Evolutionary conservation across 2,329 filamentous ascomycete species (phyloP).

Genomic region (Plenodomus lindquistii): DNA sequence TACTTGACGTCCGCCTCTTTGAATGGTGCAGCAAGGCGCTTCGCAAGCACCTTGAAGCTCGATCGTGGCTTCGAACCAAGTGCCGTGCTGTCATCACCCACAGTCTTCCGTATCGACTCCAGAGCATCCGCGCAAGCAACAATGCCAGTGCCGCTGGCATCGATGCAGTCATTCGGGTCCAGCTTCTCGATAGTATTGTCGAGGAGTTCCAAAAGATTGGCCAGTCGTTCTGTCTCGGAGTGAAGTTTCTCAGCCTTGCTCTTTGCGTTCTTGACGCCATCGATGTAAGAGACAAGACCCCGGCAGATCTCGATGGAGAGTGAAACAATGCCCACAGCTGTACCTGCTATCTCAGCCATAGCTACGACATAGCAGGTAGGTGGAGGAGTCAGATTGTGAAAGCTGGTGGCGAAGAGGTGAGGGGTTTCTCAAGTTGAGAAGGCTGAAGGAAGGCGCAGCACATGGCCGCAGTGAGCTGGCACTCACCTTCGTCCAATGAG

Average conservation of each 20-base stretch:
- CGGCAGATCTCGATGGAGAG: conserved; percentile 2
- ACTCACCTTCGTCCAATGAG: background rate
- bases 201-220: background rate
- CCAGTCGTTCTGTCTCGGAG: background rate
- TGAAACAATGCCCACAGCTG: conserved; percentile 7
- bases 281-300: conserved; percentile 5
- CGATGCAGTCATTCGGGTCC: background rate
- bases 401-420: background rate
- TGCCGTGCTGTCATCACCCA: background rate
- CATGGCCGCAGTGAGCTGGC: too few species aligned
- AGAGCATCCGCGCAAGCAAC: background rate
- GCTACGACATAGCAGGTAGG: background rate
- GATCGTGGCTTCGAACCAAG: too few species aligned
- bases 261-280: conserved; percentile 5
- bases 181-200: background rate
- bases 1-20: conserved; percentile 1
- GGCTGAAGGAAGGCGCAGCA: background rate
- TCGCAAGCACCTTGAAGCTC: background rate
- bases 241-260: conserved; percentile 4
- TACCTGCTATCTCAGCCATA: conserved; percentile 6
- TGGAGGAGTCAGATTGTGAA: background rate
- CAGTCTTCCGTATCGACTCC: background rate
- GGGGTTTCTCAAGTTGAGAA: background rate
- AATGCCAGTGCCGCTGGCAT: background rate
- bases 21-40: background rate